Evolutionary conservation across 768 basidiomycete genomes (phyloP), one percentile per base, ranked within the genome.

Genomic region (Suillus subluteus): DNA sequence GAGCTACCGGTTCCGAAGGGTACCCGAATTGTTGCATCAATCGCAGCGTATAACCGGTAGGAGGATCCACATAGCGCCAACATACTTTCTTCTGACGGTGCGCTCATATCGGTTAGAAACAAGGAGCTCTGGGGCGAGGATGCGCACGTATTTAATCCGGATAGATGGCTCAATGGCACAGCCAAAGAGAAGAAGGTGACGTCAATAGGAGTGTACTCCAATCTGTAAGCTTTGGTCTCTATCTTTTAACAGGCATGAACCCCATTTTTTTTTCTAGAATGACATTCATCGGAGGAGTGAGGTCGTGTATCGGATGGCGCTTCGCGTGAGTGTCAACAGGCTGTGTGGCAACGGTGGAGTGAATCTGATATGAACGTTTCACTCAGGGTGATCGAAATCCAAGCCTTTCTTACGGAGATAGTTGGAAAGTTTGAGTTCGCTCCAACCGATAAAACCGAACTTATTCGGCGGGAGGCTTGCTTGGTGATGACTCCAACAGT

Each of bases 351-450:
- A 40, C n/a, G 26, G 11, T n/a, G 40, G 56, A 58, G 59, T 64
- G 32, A 66, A 3, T 8, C 62, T 64, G 7, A 35, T 12, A n/a
- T 32, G 63, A 9, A 35, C n/a, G 52, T 37, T n/a, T 43, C 13
- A 26, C 1, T 52, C 68, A 80, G 79, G 5, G 70, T 87, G 0
- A 71, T 82, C 48, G 87, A 90, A 72, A 72, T 88, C 18, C 88
- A 89, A 68, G 80, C 83, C 0, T 87, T 90, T 74, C 71, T 89
- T n/a, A 81, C 84, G 30, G 87, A 88, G 70, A 77, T 87, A 26
- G 65, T 89, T 48, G 74, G 80, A 41, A 80, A 84, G 69, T 87
- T 89, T 69, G 83, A 88, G 68, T 85, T 89, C 67, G 67, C 70
- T 50, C 70, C 73, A 64, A 78, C 78, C 21, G 74, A 77, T 5